phyloP scores from a whole-genome alignment of 805 yeast species.

The Citeromyces matritensis region DNA sequence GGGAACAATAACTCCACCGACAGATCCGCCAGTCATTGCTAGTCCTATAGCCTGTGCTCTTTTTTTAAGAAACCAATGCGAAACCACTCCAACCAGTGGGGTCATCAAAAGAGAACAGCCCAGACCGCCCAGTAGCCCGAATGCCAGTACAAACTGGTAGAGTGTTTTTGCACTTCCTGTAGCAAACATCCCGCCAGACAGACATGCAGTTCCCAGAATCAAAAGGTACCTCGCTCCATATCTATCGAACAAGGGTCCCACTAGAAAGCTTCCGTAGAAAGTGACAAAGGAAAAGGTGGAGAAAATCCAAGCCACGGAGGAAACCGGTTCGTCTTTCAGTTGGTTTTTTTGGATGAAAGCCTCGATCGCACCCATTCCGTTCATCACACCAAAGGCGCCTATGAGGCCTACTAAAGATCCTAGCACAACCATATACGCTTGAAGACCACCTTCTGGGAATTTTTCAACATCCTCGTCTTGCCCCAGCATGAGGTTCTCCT shows the following conservation, averaged over 20 bases:
- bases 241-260: constrained; percentile 44
- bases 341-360: constrained; percentile 43
- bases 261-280: constrained; percentile 30
- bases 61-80: constrained; percentile 31
- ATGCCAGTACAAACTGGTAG: constrained; percentile 24
- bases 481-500: too few species aligned
- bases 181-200: constrained; percentile 33
- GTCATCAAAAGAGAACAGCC: constrained; percentile 27
- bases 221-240: constrained; percentile 31
- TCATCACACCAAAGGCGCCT: constrained; percentile 39
- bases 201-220: constrained; percentile 21
- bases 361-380: constrained; percentile 48
- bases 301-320: constrained; percentile 50
- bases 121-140: constrained; percentile 21
- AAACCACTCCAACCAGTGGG: constrained; percentile 27
- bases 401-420: constrained; percentile 45
- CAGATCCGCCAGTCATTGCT: constrained; percentile 29
- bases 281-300: constrained; percentile 36
- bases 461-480: constrained; percentile 8
- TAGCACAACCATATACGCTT: constrained; percentile 38
- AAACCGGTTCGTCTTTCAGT: constrained; percentile 23
- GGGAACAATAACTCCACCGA: constrained; percentile 36
- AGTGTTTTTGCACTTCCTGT: constrained; percentile 25
- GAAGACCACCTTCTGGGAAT: constrained; percentile 45
- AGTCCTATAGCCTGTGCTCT: constrained; percentile 34